phyloP scores from a whole-genome alignment of 2,329 filamentous ascomycete genomes.

The Emergomyces orientalis region DNA sequence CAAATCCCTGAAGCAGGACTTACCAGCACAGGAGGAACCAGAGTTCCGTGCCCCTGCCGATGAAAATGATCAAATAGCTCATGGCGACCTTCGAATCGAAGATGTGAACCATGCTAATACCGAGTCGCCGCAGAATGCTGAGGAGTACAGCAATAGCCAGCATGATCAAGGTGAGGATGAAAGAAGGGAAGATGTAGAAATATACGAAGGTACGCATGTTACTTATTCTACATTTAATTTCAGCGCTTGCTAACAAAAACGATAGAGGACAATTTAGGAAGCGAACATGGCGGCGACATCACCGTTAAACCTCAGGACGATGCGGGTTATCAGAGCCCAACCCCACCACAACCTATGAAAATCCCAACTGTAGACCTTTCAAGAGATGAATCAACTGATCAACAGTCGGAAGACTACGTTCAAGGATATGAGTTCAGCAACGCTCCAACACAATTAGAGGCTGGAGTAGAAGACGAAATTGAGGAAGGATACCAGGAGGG shows the following conservation, averaged over 20 bases:
- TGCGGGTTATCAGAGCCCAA: neutral
- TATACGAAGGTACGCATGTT: conserved; percentile 15
- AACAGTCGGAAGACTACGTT: neutral
- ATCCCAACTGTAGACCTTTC: conserved; percentile 6
- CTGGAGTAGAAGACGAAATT: conserved; percentile 10
- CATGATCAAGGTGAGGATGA: conserved; percentile 14
- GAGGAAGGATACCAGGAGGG: conserved; percentile 11
- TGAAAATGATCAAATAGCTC: neutral
- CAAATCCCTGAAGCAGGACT: neutral
- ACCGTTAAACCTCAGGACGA: neutral
- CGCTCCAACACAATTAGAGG: conserved; percentile 11
- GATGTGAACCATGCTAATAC: neutral
- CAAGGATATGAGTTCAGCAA: neutral
- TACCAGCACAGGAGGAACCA: neutral
- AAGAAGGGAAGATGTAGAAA: conserved; percentile 16
- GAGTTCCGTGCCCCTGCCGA: neutral
- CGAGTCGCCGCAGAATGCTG: conserved; percentile 3
- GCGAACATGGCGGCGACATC: neutral
- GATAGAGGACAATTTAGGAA: neutral
- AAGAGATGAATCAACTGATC: conserved; percentile 3
- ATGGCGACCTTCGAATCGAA: conserved; percentile 7
- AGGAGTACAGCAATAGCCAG: neutral
- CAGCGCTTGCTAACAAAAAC: neutral
- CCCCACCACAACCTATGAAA: neutral
- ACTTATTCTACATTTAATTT: conserved; percentile 7